Base-by-base conservation (phyloP, 257 asterid species). In the Apocynum venetum region DNA sequence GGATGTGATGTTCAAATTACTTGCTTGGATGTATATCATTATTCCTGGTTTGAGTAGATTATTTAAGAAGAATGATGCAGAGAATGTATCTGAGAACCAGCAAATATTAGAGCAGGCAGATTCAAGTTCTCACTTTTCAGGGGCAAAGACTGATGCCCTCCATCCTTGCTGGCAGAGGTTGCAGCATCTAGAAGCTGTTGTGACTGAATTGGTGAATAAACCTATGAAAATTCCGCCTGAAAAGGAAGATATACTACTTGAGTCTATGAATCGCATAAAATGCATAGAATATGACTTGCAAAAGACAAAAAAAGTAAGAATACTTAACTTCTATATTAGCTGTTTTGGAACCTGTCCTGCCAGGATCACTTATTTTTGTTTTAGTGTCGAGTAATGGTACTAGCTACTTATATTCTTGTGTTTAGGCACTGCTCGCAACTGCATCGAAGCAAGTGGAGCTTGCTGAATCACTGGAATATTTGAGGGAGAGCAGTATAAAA, bases 401-500 rank as follows among this genome's bases (percentile, higher is more conserved):
- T 75, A 43, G 61, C 51, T n/a, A 36, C 64, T 60, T 44, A 71
- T 35, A 14, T 80, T 70, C 55, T 59, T 11, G 15, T 81, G 49
- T 61, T 80, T 78, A 96, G 99, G 96, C 96, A 57, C 84, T 96
- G 77, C 82, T 90, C 61, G 96, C 96, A 52, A 91, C 98, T 56
- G 90, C 98, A 71, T 91, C 97, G 65, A 91, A 86, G 79, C 99
- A 96, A 85, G 90, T 84, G 70, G 98, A 96, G 85, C 96, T 96
- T 38, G 91, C 97, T 17, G 96, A 89, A 73, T 91, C 99, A 63
- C 59, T 93, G 82, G 98, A 96, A 82, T 87, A 81, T 71, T 81
- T 96, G 78, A 93, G 85, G 84, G 96, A 90, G 78, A 63, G 44
- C 78, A 88, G 80, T 40, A 36, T 83, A 36, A 90, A 87, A 80